A percentile compares a stretch with the other conserved stretches of the same genome.
phyloP scores from a whole-genome alignment of 2,329 filamentous ascomycete species.

The Ceratocystis huliohia region DNA sequence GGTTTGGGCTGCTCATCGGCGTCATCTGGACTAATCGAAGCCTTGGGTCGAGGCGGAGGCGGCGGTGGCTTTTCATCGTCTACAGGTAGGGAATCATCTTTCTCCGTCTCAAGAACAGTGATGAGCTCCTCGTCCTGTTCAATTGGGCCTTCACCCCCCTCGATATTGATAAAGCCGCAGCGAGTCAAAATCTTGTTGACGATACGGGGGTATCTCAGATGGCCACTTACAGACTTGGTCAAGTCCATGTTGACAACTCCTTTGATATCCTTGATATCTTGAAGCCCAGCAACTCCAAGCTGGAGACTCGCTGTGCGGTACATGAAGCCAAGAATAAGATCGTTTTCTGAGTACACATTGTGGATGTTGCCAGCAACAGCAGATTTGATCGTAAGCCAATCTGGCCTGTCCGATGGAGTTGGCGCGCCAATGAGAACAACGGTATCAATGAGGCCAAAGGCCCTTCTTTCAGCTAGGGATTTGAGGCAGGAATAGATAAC shows the following conservation, averaged over 20 bases:
- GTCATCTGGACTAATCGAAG: neutral
- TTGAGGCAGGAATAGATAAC: constrained; percentile 74
- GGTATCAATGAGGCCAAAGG: constrained; percentile 73
- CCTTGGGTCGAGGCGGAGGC: constrained; percentile 13
- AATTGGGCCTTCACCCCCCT: constrained; percentile 34
- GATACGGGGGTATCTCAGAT: constrained; percentile 40
- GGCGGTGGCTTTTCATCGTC: constrained; percentile 8
- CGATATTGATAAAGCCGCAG: constrained; percentile 39
- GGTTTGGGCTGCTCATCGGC: neutral
- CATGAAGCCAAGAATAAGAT: constrained; percentile 75
- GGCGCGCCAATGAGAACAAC: constrained; percentile 75
- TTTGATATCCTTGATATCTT: constrained; percentile 54
- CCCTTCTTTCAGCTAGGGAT: constrained; percentile 60
- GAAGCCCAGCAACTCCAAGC: constrained; percentile 70
- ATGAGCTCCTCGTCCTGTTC: constrained; percentile 37
- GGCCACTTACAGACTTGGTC: constrained; percentile 40
- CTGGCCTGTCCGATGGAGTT: constrained; percentile 53
- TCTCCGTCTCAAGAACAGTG: constrained; percentile 1
- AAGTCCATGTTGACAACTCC: constrained; percentile 49
- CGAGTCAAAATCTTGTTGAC: constrained; percentile 39
- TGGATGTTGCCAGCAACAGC: constrained; percentile 73
- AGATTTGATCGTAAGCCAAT: constrained; percentile 65
- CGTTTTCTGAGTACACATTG: constrained; percentile 79
- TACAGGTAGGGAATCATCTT: neutral
- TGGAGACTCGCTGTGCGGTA: constrained; percentile 77